Evolutionary conservation across 768 basidiomycete species (phyloP).

Genomic region (Lactarius akahatsu): DNA sequence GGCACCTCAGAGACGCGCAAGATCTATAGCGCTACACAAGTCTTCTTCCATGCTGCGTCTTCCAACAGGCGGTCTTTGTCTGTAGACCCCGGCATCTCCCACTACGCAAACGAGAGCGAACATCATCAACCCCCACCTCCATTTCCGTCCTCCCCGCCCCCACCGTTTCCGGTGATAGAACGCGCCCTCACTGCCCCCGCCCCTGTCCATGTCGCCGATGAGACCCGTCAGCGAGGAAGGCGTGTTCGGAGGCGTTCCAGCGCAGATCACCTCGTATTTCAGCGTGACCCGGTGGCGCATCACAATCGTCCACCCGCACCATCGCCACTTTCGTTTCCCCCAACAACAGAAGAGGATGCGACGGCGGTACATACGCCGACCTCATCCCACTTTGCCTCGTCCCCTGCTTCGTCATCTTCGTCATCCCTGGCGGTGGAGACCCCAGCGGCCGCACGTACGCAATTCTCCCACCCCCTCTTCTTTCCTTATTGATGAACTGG

Average conservation of each 20-base stretch:
- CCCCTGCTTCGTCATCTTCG: constrained; percentile 7
- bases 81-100: constrained; percentile 51
- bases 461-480: neutral
- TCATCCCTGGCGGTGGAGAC: neutral
- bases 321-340: constrained; percentile 37
- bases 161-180: neutral
- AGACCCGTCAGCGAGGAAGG: constrained; percentile 29
- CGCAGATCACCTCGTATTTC: constrained; percentile 36
- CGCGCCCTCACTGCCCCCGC: neutral
- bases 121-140: constrained; percentile 39
- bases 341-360: constrained; percentile 18
- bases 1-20: constrained; percentile 77
- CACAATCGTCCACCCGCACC: constrained; percentile 31
- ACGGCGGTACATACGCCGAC: neutral
- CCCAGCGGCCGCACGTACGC: constrained; percentile 6
- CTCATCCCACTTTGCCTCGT: constrained; percentile 4
- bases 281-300: constrained; percentile 35
- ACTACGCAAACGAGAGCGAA: constrained; percentile 39
- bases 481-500: neutral
- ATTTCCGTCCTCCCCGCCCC: constrained; percentile 9
- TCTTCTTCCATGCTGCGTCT: constrained; percentile 65
- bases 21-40: constrained; percentile 66
- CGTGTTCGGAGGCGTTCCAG: constrained; percentile 34
- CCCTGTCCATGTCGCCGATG: constrained; percentile 1
- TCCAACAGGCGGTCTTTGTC: constrained; percentile 48